Evolutionary conservation across 345 rosid species (phyloP).

Genomic region (Angophora floribunda): DNA sequence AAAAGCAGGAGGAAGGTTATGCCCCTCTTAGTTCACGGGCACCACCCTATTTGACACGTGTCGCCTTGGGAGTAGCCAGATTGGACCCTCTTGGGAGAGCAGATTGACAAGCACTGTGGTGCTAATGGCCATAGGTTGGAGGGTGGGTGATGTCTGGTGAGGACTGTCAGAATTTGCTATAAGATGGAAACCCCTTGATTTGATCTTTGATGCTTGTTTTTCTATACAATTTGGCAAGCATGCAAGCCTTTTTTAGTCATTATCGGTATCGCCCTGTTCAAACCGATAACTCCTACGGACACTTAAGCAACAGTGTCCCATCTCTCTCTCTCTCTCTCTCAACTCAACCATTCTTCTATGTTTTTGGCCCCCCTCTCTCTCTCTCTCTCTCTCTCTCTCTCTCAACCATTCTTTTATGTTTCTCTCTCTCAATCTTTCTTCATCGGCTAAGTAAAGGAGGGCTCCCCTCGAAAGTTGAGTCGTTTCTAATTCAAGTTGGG

Average conservation of each 20-base stretch:
- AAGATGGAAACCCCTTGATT: not conserved
- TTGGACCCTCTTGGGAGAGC: not conserved
- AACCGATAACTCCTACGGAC: not conserved
- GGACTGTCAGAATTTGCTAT: not conserved
- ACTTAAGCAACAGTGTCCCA: not conserved
- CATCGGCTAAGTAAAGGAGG: not conserved
- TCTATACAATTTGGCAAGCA: not conserved
- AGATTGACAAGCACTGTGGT: not conserved
- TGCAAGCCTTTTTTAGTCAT: not conserved
- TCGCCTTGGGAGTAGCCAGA: not conserved
- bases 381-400: not conserved
- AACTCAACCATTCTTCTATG: not conserved
- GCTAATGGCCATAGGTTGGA: not conserved
- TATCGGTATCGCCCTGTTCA: not conserved
- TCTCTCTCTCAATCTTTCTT: not conserved
- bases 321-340: not conserved
- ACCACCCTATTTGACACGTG: not conserved
- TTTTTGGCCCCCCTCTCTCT: not conserved
- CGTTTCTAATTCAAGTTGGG: not conserved
- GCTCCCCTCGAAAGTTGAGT: not conserved
- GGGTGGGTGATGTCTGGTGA: not conserved
- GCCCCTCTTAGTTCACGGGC: not conserved
- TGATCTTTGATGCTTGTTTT: not conserved
- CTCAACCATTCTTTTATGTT: not conserved
- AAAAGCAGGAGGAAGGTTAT: not conserved